Evolutionary conservation across 306 rosid species (phyloP), one percentile per base, ranked within the genome.

Genomic region (Citrullus amarus): DNA sequence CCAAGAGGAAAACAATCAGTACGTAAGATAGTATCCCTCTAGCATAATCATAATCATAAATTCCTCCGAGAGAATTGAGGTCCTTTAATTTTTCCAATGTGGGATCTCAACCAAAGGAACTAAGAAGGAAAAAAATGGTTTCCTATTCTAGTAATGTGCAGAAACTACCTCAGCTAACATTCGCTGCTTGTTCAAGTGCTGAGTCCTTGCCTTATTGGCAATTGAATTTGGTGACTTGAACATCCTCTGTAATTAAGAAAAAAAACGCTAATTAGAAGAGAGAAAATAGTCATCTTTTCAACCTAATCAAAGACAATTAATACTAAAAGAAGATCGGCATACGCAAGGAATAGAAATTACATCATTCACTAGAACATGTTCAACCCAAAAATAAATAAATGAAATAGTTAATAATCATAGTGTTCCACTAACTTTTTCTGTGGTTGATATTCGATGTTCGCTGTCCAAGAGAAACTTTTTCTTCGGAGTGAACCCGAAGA

Each of bases 131-230:
- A 9, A 44, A 44, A 44, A 9, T 9, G 50, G 3, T 28, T 66
- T 66, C 28, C 8, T 54, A 51, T 20, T 8, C 34, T 34, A 16
- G 65, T 75, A 5, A 75, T 75, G 32, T 44, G 56, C 16, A 80
- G 25, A 62, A 66, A 32, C 61, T 81, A 95, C 98, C 97, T 88
- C 92, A 0, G 97, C 88, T 38, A 86, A 70, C 89, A 88, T 73
- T 82, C 97, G 88, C 84, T 91, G 93, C 88, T 90, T 91, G 77
- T 95, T 92, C 43, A 92, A 93, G 13, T 71, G 87, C 76, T 86
- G 97, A 73, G 97, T 90, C 90, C 97, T 92, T 58, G 93, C 97
- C 87, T 95, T 95, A 83, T 87, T 95, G 83, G 81, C 66, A 80
- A 81, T 83, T 1, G 99, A 95, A 85, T 95, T 95, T 53, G 99